A percentile compares a stretch with the other conserved stretches of the same genome.
These are phyloP conservation scores for Saccharomyces uvarum DNA, from an alignment of 1,139 yeast genomes.

Conservation along the genomic window DNA sequence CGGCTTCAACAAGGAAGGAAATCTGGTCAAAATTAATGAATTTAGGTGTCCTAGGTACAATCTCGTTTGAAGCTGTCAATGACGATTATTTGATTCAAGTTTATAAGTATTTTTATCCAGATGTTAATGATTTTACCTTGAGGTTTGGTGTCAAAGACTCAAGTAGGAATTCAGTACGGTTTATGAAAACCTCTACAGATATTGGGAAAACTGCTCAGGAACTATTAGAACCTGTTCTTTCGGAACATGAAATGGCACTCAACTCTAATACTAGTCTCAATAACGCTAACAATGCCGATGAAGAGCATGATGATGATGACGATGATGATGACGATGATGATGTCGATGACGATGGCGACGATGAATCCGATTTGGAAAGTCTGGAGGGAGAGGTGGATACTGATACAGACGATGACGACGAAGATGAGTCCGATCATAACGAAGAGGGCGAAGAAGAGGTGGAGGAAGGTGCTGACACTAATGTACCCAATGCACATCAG, in stretches of 20 bases:
- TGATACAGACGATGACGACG: constrained; percentile 11
- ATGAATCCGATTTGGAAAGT: neutral
- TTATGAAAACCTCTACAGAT: neutral
- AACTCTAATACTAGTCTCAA: constrained; percentile 4
- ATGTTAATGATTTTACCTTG: constrained; percentile 9
- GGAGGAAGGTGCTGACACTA: constrained; percentile 8
- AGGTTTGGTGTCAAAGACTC: constrained; percentile 2
- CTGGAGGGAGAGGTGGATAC: constrained; percentile 10
- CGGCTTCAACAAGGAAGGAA: constrained; percentile 21
- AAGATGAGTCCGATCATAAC: constrained; percentile 17
- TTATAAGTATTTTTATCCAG: constrained; percentile 28
- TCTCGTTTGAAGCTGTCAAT: constrained; percentile 25
- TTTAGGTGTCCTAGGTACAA: constrained; percentile 29
- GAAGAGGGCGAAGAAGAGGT: constrained; percentile 11
- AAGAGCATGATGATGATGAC: constrained; percentile 8
- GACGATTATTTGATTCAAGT: constrained; percentile 30
- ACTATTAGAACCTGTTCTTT: constrained; percentile 7
- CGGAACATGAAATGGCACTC: constrained; percentile 9
- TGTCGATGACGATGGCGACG: constrained; percentile 14
- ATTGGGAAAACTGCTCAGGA: constrained; percentile 4
- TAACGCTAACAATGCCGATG: constrained; percentile 7
- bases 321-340: constrained; percentile 9
- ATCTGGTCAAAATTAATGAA: constrained; percentile 30
- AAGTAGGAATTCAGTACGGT: constrained; percentile 3
- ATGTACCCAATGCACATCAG: constrained; percentile 4